phyloP scores from a whole-genome alignment of 2,329 filamentous ascomycete species.

The Alternaria rosae region DNA sequence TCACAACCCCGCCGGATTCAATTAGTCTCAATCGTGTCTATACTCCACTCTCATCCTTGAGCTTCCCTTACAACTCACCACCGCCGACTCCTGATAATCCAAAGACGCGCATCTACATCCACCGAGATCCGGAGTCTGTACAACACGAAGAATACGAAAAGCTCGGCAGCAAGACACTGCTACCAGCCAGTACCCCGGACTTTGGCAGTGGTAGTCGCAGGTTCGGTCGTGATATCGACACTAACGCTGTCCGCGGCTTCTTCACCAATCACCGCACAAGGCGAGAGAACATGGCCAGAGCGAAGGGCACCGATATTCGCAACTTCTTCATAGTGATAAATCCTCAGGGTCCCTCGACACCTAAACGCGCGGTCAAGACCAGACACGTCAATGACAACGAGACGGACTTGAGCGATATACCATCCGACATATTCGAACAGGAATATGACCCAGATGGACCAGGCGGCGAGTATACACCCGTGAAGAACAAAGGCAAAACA shows the following conservation, averaged over 20 bases:
- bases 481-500: not conserved
- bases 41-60: not conserved
- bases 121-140: not conserved
- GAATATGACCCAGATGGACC: not conserved
- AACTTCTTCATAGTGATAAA: not conserved
- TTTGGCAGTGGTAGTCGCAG: not conserved
- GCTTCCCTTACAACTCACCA: not conserved
- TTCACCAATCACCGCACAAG: not conserved
- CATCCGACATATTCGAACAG: not conserved
- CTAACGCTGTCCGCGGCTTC: conserved; percentile 2
- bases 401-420: not conserved
- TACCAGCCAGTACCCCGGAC: not conserved
- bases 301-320: not conserved
- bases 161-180: not conserved
- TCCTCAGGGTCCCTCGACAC: not conserved
- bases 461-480: not conserved
- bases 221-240: conserved; percentile 7
- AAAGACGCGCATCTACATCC: not conserved
- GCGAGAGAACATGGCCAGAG: not conserved
- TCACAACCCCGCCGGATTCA: not conserved
- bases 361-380: not conserved
- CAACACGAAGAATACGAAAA: not conserved
- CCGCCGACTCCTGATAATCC: not conserved
- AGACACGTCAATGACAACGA: not conserved
- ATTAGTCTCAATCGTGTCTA: not conserved